Percentiles rank a stretch among this genome's conserved stretches.
Evolutionary conservation across 129 eudicot species (phyloP).

Genomic region (Tagetes patula): DNA sequence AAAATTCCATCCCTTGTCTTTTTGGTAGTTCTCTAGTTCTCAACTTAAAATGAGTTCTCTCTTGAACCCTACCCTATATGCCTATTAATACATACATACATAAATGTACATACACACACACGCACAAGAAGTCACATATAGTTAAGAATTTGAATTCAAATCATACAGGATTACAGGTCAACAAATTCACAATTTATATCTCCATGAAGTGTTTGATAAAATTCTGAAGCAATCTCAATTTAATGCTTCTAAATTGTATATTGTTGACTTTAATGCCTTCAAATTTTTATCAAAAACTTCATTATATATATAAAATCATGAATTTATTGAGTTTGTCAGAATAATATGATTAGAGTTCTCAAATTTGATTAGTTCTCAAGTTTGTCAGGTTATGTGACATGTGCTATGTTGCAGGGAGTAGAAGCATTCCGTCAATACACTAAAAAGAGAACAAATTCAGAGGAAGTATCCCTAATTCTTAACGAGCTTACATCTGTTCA

Average conservation of each 20-base stretch:
- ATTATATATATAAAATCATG: too few relatives aligned
- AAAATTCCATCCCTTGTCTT: too few relatives aligned
- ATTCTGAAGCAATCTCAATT: background rate
- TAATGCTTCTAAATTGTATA: background rate
- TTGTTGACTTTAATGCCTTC: background rate
- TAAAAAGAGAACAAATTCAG: conserved; percentile 34
- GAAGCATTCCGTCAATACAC: conserved; percentile 36
- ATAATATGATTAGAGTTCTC: background rate
- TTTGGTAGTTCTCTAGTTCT: too few relatives aligned
- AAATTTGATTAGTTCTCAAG: background rate
- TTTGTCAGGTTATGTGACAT: background rate
- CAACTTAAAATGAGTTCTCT: too few relatives aligned
- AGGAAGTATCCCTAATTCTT: conserved; percentile 39
- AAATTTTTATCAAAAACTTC: background rate
- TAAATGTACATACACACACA: too few relatives aligned
- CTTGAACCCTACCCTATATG: too few relatives aligned
- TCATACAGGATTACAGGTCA: background rate
- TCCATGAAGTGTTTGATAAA: background rate
- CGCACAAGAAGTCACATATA: too few relatives aligned
- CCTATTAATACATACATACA: too few relatives aligned
- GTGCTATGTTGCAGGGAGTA: conserved; percentile 41
- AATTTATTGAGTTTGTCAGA: background rate
- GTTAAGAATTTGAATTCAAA: too few relatives aligned
- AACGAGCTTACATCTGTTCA: conserved; percentile 49
- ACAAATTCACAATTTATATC: background rate